These are phyloP conservation scores for Myxozyma mucilagina DNA, from an alignment of 805 yeast genomes.

Conservation along the genomic window DNA sequence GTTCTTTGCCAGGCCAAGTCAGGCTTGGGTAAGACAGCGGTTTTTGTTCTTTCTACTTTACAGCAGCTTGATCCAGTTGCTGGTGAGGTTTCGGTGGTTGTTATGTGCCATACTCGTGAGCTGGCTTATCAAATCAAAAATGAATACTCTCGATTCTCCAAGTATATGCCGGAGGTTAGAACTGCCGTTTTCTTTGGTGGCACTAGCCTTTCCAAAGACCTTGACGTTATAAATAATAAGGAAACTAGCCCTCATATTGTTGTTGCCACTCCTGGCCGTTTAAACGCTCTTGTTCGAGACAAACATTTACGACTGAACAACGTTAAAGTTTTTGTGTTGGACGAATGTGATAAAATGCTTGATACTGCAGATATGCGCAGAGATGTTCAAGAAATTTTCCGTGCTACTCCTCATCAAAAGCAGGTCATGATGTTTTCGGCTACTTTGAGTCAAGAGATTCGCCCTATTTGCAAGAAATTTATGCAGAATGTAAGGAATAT, in stretches of 20 bases:
- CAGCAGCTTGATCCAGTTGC: slow-evolving; percentile 97
- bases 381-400: slow-evolving; percentile 96
- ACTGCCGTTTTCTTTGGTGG: slow-evolving; percentile 98
- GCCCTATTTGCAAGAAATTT: slow-evolving; percentile 96
- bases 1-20: slow-evolving; percentile 99
- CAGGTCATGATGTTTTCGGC: slow-evolving; percentile 99
- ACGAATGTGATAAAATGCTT: slow-evolving; percentile 97
- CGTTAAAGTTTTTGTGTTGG: slow-evolving; percentile 91
- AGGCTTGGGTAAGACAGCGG: slow-evolving; percentile 99
- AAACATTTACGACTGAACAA: slow-evolving; percentile 82
- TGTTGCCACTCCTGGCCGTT: slow-evolving; percentile 98
- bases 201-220: slow-evolving; percentile 78
- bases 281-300: slow-evolving; percentile 90
- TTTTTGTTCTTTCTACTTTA: slow-evolving; percentile 89
- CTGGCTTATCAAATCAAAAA: slow-evolving; percentile 97
- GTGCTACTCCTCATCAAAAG: slow-evolving; percentile 96
- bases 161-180: slow-evolving; percentile 96
- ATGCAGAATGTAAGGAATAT: slow-evolving; percentile 64
- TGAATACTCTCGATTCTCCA: slow-evolving; percentile 95
- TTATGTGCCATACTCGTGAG: slow-evolving; percentile 97
- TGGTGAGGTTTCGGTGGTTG: slow-evolving; percentile 93
- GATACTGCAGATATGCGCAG: slow-evolving; percentile 84
- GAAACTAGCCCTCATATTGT: slow-evolving; percentile 95
- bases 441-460: slow-evolving; percentile 87
- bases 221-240: slow-evolving; percentile 83